Evolutionary conservation across 1,284 basidiomycete species (phyloP).

Genomic region (Cryptococcus wingfieldii): DNA sequence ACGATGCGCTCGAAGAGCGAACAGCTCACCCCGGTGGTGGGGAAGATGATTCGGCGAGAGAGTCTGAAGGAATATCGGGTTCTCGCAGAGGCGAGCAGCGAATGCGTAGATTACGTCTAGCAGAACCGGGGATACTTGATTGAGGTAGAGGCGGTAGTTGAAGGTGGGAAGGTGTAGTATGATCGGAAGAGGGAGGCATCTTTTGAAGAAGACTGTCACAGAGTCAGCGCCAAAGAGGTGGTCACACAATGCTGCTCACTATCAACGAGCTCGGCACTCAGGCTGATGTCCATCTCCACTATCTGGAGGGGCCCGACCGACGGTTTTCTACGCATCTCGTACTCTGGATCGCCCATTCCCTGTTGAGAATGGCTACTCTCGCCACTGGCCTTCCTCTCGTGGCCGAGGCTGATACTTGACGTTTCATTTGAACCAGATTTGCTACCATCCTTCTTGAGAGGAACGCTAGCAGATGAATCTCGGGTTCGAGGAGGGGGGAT

Average conservation of each 20-base stretch:
- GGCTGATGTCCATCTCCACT: conserved; percentile 34
- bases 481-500: conserved; percentile 48
- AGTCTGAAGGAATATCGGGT: conserved; percentile 29
- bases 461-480: conserved; percentile 25
- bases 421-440: not conserved
- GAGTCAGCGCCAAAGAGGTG: not conserved
- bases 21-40: conserved; percentile 38
- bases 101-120: conserved; percentile 50
- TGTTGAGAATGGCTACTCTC: conserved; percentile 12
- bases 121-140: conserved; percentile 46
- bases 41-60: conserved; percentile 30
- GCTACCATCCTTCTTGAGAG: conserved; percentile 7
- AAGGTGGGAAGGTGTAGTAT: conserved; percentile 51
- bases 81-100: conserved; percentile 45
- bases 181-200: conserved; percentile 46
- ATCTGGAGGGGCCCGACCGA: conserved; percentile 25
- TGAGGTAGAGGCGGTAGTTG: conserved; percentile 48
- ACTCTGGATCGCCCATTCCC: conserved; percentile 14
- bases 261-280: conserved; percentile 42
- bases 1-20: conserved; percentile 39
- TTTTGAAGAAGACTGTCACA: conserved; percentile 46
- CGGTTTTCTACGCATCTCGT: conserved; percentile 2
- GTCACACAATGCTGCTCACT: conserved; percentile 21
- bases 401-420: not conserved
- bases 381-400: conserved; percentile 3